A percentile compares a stretch with the other conserved stretches of the same genome.
phyloP scores from a whole-genome alignment of 306 rosid genomes.

The Cyclanthera cordifolia region DNA sequence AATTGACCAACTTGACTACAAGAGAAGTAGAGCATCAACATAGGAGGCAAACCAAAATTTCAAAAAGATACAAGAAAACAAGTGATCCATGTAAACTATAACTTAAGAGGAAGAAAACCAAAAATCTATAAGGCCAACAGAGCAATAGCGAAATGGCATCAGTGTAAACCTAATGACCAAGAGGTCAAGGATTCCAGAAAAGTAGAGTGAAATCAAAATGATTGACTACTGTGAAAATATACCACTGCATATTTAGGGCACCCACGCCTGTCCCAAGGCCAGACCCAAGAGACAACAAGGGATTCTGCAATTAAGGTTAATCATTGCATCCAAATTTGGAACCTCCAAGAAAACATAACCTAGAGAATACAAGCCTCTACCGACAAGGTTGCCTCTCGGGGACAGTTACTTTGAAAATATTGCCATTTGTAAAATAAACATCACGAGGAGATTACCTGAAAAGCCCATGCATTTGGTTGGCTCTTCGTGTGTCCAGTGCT shows the following conservation, averaged over 20 bases:
- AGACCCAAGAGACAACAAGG: no score
- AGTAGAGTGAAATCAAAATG: neutral
- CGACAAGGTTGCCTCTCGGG: no score
- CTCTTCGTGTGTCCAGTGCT: slow-evolving; percentile 72
- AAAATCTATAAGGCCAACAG: neutral
- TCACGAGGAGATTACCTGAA: slow-evolving; percentile 47
- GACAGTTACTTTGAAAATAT: neutral
- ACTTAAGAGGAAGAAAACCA: neutral
- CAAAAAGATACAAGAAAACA: neutral
- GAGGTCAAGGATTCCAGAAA: no score
- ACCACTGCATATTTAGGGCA: no score
- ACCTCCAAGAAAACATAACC: no score
- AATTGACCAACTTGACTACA: no score
- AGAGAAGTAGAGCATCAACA: neutral
- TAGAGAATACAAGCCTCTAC: no score
- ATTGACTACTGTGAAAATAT: neutral
- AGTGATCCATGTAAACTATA: neutral
- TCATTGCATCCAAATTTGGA: no score
- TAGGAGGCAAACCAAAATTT: neutral
- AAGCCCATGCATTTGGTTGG: slow-evolving; percentile 93
- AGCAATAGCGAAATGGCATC: no score
- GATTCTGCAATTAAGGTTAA: no score
- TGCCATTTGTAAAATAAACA: neutral
- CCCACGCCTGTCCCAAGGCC: no score
- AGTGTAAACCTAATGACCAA: no score